Base-by-base conservation (phyloP, 2,329 filamentous ascomycete species). In the Colletotrichum acutatum region DNA sequence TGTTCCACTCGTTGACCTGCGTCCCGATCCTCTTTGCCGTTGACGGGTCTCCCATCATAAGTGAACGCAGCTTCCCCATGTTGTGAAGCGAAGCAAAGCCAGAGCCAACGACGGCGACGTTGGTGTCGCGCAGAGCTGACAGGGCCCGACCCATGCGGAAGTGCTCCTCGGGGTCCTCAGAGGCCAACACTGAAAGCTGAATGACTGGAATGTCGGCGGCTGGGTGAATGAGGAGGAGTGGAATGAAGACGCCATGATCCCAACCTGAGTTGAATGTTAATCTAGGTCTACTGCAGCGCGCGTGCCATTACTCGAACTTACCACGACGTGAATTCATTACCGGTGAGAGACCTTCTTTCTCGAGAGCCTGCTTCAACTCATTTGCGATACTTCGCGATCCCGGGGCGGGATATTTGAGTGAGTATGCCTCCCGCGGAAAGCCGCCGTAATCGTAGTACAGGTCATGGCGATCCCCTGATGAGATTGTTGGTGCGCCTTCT, bases 241-340 rank as follows among this genome's bases (percentile, higher is more conserved):
- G 89, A 30, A 91, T 80, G 78, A 90, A 91, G 70, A 91, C 88
- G 81, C 89, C 89, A 77, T 91, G 89, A 77, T 91, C 89, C 89
- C 89, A 91, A 71, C 86, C 71, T 74, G 24, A 9, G 12, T 32
- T 49, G n/a, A 14, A 9, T 24, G 28, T 73, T 9, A 66, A 66
- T 30, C 34, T n/a, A 32, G 11, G 14, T 28, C 52, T 6, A 32
- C 37, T 46, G 30, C 19, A 12, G 46, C 14, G 52, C 22, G 8
- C 84, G 81, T 22, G 26, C 9, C 19, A 30, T 30, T 26, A 9
- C 8, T n/a, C 24, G 1, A 16, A 63, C 68, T 63, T 74, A 72
- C 71, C 82, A 53, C 86, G 83, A 69, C 79, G 64, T 16, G 66
- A 74, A 73, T 88, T 82, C 14, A 87, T 79, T 14, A 74, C 74